Conservation (phyloP, 441 rosid genomes). For the Adansonia grandidieri region DNA sequence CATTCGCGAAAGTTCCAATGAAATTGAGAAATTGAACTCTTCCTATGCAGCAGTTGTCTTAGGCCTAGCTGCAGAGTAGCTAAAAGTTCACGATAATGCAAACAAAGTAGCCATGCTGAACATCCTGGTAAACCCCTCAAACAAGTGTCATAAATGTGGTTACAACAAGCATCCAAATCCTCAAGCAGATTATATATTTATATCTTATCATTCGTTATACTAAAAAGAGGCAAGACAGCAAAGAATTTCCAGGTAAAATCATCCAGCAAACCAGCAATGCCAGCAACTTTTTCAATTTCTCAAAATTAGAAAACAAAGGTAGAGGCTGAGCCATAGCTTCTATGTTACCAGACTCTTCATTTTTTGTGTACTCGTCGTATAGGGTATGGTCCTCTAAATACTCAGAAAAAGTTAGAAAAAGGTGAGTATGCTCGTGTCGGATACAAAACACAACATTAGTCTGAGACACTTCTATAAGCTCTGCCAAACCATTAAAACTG, state of each 20-base stretch:
- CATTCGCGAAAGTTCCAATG: background rate
- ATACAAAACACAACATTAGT: background rate
- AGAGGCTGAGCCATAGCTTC: background rate
- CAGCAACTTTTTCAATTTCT: background rate
- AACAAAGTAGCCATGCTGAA: conserved; percentile 4
- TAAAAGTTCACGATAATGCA: background rate
- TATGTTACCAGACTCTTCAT: too few species aligned
- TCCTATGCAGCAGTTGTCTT: background rate
- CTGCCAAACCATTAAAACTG: background rate
- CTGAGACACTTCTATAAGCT: background rate
- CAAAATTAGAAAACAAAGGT: background rate
- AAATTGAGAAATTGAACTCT: background rate
- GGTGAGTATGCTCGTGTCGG: too few species aligned
- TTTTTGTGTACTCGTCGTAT: too few species aligned
- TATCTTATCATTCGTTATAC: background rate
- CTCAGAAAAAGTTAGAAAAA: too few species aligned
- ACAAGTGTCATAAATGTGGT: background rate
- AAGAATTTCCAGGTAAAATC: background rate
- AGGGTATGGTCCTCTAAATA: too few species aligned
- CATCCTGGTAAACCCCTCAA: background rate
- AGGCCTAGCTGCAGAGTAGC: background rate
- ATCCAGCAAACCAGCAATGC: background rate
- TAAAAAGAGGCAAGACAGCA: background rate
- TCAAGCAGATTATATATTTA: background rate
- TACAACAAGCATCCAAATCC: background rate